Evolutionary conservation across 441 rosid genomes (phyloP), one percentile per base, ranked within the genome.

Genomic region (Populus hybrid): DNA sequence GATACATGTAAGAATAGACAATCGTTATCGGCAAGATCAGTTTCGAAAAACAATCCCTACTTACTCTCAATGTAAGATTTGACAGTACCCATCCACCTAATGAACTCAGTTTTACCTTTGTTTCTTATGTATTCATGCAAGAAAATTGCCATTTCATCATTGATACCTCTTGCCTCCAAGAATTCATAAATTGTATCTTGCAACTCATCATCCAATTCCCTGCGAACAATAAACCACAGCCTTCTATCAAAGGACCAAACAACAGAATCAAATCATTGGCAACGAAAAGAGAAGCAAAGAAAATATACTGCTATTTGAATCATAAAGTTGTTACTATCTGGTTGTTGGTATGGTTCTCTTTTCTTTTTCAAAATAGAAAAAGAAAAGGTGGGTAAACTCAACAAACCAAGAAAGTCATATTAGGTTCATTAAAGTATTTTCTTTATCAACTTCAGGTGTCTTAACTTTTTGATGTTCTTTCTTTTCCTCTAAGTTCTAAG

Each of bases 191-290:
- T 87, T 3, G 92, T 82, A 6, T 84, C 85, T 82, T 91, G 97
- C 79, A 94, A 86, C 53, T 89, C 85, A 34, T 90, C 95, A 21
- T 95, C 99, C 86, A 95, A 64, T 59, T 92, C 98, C 88, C 99
- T 93, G 89, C 26, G 78, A 83, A 74, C 30, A 84, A 63, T 68
- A 6, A 28, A 68, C 65, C 70, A 73, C 66, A 77, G 65, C 38
- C 23, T 75, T 36, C 12, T 28, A 75, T 77, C 70, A 70, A 72
- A 59, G 69, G 5, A 72, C 69, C 34, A 70, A 72, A 26, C 16
- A 40, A 3, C 50, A 10, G 16, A 10, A 32, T 8, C 57, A 67
- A 64, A 18, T 23, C 50, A 50, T 8, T 26, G 67, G 38, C 42
- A 36, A 21, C 42, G 16, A 70, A 26, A 26, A 67, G 8, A 50